These are phyloP conservation scores for Paracorniculantispora psalliotae DNA, from an alignment of 2,329 filamentous ascomycete species.

Conservation along the genomic window DNA sequence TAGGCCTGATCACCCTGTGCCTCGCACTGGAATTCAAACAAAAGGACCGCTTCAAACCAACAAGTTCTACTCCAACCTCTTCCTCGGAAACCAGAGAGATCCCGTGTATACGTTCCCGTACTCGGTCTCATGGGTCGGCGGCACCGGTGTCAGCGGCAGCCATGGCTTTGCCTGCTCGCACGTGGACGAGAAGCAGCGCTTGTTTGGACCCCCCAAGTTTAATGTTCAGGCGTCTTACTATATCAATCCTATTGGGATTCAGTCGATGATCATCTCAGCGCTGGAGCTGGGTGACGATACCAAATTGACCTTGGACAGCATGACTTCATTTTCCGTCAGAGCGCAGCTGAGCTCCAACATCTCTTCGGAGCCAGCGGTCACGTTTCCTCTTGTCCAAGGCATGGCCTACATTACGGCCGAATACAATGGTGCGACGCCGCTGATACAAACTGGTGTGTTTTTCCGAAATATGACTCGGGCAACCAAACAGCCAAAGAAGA, in stretches of 20 bases:
- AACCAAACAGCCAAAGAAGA: constrained; percentile 51
- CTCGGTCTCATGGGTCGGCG: constrained; percentile 62
- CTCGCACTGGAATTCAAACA: constrained; percentile 45
- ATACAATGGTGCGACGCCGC: constrained; percentile 65
- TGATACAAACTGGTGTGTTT: constrained; percentile 69
- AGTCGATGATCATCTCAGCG: constrained; percentile 76
- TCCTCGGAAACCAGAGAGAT: constrained; percentile 65
- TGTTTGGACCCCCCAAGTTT: constrained; percentile 55
- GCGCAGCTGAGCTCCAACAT: constrained; percentile 58
- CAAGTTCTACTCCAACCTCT: constrained; percentile 79
- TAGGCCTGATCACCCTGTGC: constrained; percentile 54
- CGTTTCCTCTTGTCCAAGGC: constrained; percentile 81
- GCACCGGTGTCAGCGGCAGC: constrained; percentile 56
- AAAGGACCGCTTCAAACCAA: constrained; percentile 61
- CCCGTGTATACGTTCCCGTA: constrained; percentile 75
- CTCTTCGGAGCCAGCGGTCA: constrained; percentile 56
- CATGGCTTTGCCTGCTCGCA: constrained; percentile 79
- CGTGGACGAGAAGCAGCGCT: constrained; percentile 60
- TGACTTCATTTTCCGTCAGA: constrained; percentile 57
- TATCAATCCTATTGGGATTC: constrained; percentile 74
- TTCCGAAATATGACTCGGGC: constrained; percentile 64
- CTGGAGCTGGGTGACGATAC: constrained; percentile 62
- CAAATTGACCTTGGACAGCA: constrained; percentile 45
- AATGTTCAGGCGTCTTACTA: constrained; percentile 65
- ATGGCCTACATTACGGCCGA: constrained; percentile 80